phyloP scores from a whole-genome alignment of 768 basidiomycete genomes.

The Boletus sensibilis region DNA sequence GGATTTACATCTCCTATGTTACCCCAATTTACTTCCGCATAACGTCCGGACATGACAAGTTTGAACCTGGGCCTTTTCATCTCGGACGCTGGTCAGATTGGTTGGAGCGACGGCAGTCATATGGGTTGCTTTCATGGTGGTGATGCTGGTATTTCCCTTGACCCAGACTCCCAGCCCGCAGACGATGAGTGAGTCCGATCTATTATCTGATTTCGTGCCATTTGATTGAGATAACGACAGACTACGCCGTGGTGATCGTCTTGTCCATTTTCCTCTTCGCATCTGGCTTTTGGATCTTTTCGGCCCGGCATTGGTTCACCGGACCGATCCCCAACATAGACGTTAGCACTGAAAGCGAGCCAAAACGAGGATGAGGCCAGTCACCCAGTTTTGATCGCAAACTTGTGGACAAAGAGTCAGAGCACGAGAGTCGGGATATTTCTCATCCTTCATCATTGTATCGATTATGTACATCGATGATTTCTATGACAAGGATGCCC shows the following conservation, averaged over 20 bases:
- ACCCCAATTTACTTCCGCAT: conserved; percentile 38
- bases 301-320: conserved; percentile 36
- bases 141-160: conserved; percentile 36
- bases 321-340: conserved; percentile 35
- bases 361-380: background rate
- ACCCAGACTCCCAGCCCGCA: conserved; percentile 18
- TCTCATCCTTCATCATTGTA: background rate
- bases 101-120: conserved; percentile 31
- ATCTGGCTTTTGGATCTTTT: conserved; percentile 34
- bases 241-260: conserved; percentile 31
- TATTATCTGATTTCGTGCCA: background rate
- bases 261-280: conserved; percentile 32
- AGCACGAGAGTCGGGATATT: background rate
- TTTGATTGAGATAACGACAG: background rate
- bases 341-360: conserved; percentile 1
- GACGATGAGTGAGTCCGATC: conserved; percentile 35
- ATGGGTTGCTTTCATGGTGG: conserved; percentile 36
- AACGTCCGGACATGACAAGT: conserved; percentile 33
- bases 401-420: background rate
- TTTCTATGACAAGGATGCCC: conserved; percentile 85
- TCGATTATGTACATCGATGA: conserved; percentile 7
- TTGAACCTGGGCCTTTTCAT: conserved; percentile 37
- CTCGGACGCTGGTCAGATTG: conserved; percentile 31
- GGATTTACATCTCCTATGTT: conserved; percentile 39
- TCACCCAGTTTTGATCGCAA: background rate